Evolutionary conservation across 805 yeast species (phyloP), one percentile per base, ranked within the genome.

Genomic region (Yamadazyma tumulicola): DNA sequence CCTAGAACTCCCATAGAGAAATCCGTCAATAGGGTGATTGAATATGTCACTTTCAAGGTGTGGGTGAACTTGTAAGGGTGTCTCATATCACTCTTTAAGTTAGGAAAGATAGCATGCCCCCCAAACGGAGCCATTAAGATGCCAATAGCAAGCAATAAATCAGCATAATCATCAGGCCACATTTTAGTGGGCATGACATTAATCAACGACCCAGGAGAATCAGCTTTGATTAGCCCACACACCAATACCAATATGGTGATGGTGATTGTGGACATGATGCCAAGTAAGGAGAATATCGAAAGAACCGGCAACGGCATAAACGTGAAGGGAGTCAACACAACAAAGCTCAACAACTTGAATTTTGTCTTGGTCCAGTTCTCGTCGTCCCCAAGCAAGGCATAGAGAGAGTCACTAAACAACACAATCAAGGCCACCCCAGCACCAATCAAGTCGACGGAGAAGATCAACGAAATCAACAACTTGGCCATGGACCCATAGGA

Each of bases 81-180:
- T 35, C 84, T 68, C 83, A 84, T 79, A 55, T 84, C 94, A 22
- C 78, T 69, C 52, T 77, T 79, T 34, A 84, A 65, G 45, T 84
- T 84, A 2, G 93, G 93, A 49, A 84, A 85, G 17, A 85, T 75
- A 4, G 93, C 86, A 58, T 85, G 93, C 0, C 93, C 91, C 5
- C 93, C 88, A 67, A 84, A 85, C 1, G 91, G 89, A 4, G 89
- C 82, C 69, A 80, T 69, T 41, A 79, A 69, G 34, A 80, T 78
- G 9, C 85, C 85, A 31, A 78, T 62, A 1, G 82, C 72, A 29
- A 82, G 64, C 30, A 83, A 68, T 20, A 77, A 64, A 41, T 74
- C 76, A 5, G 69, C 55, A 11, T 60, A 48, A 7, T 73, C 63
- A 5, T 55, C 49, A 2, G 96, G 96, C 70, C 77, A 78, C 39